These are phyloP conservation scores for Vitis hybrid DNA, from an alignment of 177 flowering plant genomes.

Conservation along the genomic window DNA sequence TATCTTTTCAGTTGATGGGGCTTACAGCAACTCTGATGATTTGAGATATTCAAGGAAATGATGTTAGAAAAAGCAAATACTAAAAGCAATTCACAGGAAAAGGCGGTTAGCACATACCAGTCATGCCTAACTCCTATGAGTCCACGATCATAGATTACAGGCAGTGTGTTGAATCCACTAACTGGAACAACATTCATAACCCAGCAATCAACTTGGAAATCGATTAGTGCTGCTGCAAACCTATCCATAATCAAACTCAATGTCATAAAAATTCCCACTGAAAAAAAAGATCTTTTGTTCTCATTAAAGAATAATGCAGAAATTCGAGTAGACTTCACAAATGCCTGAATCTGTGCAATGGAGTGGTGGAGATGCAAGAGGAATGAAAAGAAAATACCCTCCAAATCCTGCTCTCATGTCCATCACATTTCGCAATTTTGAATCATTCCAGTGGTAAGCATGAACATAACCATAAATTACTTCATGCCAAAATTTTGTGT, in stretches of 20 bases:
- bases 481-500: slow-evolving; percentile 76
- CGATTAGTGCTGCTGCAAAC: slow-evolving; percentile 79
- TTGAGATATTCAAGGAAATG: background rate
- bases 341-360: background rate
- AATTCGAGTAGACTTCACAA: background rate
- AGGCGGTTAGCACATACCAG: slow-evolving; percentile 43
- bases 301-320: background rate
- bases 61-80: background rate
- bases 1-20: too few species aligned
- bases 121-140: slow-evolving; percentile 86
- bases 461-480: slow-evolving; percentile 60
- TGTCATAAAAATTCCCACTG: background rate
- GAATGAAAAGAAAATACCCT: slow-evolving; percentile 36
- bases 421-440: slow-evolving; percentile 57
- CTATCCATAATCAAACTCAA: slow-evolving; percentile 32
- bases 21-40: too few species aligned
- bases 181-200: slow-evolving; percentile 86
- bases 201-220: slow-evolving; percentile 61
- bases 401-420: slow-evolving; percentile 82
- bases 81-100: background rate
- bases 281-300: background rate
- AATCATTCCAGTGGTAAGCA: slow-evolving; percentile 61
- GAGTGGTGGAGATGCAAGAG: background rate
- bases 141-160: slow-evolving; percentile 86
- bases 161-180: slow-evolving; percentile 72